phyloP scores from a whole-genome alignment of 2,329 filamentous ascomycete species.

The Macroventuria anomochaeta region DNA sequence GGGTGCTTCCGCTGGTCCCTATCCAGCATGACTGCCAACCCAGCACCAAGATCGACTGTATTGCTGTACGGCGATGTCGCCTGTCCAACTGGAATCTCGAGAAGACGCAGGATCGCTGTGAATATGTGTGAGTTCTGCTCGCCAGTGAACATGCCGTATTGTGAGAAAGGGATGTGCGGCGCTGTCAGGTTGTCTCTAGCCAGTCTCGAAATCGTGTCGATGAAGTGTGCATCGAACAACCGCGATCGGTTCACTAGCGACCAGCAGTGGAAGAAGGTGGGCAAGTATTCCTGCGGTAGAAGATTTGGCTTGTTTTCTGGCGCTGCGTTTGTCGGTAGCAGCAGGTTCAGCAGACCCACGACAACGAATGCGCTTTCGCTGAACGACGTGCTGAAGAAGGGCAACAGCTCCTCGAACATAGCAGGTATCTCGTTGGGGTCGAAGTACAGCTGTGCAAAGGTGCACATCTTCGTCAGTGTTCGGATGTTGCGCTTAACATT shows the following conservation, averaged over 20 bases:
- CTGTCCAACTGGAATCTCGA: constrained; percentile 96
- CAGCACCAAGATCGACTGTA: constrained; percentile 80
- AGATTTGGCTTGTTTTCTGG: constrained; percentile 74
- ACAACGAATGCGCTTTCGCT: constrained; percentile 92
- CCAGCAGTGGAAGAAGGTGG: constrained; percentile 97
- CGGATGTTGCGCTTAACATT: constrained; percentile 71
- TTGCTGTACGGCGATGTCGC: constrained; percentile 88
- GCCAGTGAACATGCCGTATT: constrained; percentile 88
- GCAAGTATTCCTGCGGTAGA: constrained; percentile 87
- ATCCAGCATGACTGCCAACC: constrained; percentile 84
- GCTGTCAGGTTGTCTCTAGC: constrained; percentile 82
- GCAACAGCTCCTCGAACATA: constrained; percentile 63
- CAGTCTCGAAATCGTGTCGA: constrained; percentile 88
- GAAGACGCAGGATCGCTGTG: constrained; percentile 83
- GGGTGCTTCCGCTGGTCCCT: constrained; percentile 94
- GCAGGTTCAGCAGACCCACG: constrained; percentile 81
- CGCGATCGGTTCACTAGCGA: constrained; percentile 90
- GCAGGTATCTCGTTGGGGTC: constrained; percentile 83
- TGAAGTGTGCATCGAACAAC: constrained; percentile 81
- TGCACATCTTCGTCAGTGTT: constrained; percentile 85
- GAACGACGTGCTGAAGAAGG: constrained; percentile 88
- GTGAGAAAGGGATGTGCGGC: constrained; percentile 76
- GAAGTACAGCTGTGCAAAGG: constrained; percentile 90
- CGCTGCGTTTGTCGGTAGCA: constrained; percentile 83
- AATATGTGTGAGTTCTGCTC: constrained; percentile 94